Percentiles rank a stretch among this genome's conserved stretches.
phyloP scores from a whole-genome alignment of 129 eudicot species.

The Arctium minus region DNA sequence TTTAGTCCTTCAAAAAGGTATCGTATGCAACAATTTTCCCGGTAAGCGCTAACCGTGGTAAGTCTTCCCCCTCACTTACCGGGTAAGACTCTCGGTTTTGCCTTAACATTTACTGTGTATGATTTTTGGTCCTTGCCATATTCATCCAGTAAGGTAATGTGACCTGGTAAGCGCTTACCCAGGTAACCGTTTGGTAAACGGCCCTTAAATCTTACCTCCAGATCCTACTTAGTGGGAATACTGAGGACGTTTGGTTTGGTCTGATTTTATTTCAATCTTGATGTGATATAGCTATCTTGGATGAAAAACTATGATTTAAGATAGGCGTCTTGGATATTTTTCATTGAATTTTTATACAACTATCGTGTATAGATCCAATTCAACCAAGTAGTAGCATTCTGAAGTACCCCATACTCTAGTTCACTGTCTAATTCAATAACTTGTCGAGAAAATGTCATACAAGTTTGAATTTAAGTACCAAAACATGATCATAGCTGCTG shows the following conservation, averaged over 20 bases:
- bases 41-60: no score
- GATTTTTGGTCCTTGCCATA: no score
- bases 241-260: not conserved
- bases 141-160: no score
- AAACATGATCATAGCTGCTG: conserved; percentile 23
- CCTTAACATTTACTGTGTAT: no score
- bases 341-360: not conserved
- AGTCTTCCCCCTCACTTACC: no score
- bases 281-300: not conserved
- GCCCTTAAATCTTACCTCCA: no score
- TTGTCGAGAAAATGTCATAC: not conserved
- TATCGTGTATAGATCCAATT: not conserved
- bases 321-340: not conserved
- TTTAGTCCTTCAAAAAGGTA: no score
- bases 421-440: not conserved
- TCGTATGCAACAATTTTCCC: no score
- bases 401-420: not conserved
- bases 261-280: not conserved
- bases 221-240: no score
- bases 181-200: no score
- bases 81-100: no score
- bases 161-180: no score
- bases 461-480: not conserved
- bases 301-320: not conserved
- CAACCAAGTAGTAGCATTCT: not conserved